Base-by-base conservation (phyloP, 2,329 filamentous ascomycete species). In the Phoma herbarum region DNA sequence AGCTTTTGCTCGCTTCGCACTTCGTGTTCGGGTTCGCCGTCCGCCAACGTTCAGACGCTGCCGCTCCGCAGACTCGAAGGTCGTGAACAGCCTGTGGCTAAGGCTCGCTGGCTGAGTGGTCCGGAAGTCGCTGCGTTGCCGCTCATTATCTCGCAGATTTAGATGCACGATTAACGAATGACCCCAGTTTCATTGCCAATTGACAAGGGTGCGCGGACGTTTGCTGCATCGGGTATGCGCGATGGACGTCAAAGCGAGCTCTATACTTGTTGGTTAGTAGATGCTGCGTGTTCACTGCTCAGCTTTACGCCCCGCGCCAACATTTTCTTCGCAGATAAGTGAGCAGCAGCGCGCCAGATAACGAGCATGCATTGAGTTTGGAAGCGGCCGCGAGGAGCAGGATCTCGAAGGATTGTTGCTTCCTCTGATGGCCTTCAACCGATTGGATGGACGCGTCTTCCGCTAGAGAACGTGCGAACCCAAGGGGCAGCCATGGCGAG, bases 211-310 rank as follows among this genome's bases (percentile, higher is more conserved):
- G 26, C 26, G 16, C 29, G 22, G 47, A 22, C 25, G 25, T 33
- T 42, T 47, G 33, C 31, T 57, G 48, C 42, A 57, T 44, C 43
- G 49, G 49, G 35, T 58, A 48, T 58, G 43, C 44, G 55, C 29
- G n/a, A n/a, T 12, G 37, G 28, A 52, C 28, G 28, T 58, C 49
- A 52, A 48, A n/a, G 18, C 48, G 49, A 52, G 29, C 20, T 33
- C 31, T 56, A 39, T 29, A 31, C 14, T 31, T 20, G 11, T 35
- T n/a, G 23, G 7, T 12, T 12, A 26, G 28, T n/a, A 37, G 29
- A 29, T 29, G n/a, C 18, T 25, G 16, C 43, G 20, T 26, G 3
- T 25, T 23, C 26, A 31, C 33, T n/a, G 2, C 12, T 31, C 43
- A 41, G 33, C 51, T 41, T n/a, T 18, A n/a, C 42, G 18, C 31